Evolutionary conservation across 164 flowering plant species (phyloP).

Genomic region (Stephania yunnanensis): DNA sequence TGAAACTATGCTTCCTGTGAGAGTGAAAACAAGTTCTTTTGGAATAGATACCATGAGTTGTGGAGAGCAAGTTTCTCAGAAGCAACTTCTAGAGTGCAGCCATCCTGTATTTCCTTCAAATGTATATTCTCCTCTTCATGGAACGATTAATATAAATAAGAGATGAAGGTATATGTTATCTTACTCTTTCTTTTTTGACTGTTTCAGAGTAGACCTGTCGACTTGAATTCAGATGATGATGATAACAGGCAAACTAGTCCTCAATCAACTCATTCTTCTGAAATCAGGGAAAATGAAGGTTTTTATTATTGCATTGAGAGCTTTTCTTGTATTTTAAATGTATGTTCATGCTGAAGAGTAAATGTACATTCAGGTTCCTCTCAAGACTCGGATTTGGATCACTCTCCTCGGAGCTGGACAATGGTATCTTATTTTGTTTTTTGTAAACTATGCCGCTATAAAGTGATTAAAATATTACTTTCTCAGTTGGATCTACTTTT

Average conservation of each 20-base stretch:
- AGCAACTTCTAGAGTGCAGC: constrained; percentile 6
- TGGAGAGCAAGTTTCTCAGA: constrained; percentile 12
- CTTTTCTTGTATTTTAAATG: background rate
- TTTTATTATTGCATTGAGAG: background rate
- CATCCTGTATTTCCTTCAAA: constrained; percentile 22
- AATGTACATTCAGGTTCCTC: constrained; percentile 22
- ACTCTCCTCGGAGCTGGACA: constrained; percentile 18
- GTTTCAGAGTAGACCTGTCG: constrained; percentile 34
- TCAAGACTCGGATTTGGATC: constrained; percentile 16
- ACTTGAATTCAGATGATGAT: constrained; percentile 30
- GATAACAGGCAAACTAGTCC: constrained; percentile 21
- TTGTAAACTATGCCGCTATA: background rate
- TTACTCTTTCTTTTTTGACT: constrained; percentile 4
- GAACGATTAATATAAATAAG: background rate
- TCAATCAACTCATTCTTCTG: constrained; percentile 29
- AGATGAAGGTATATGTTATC: constrained; percentile 1
- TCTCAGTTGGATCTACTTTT: background rate
- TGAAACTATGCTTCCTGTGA: constrained; percentile 15
- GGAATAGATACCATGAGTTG: constrained; percentile 14
- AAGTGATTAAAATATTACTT: background rate
- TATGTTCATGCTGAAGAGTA: background rate
- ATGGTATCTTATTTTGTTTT: constrained; percentile 20
- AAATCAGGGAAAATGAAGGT: constrained; percentile 35
- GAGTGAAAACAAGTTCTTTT: constrained; percentile 7
- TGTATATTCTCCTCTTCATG: constrained; percentile 18